Conservation (phyloP, 2,329 filamentous ascomycete genomes). For the Fonsecaea erecta region DNA sequence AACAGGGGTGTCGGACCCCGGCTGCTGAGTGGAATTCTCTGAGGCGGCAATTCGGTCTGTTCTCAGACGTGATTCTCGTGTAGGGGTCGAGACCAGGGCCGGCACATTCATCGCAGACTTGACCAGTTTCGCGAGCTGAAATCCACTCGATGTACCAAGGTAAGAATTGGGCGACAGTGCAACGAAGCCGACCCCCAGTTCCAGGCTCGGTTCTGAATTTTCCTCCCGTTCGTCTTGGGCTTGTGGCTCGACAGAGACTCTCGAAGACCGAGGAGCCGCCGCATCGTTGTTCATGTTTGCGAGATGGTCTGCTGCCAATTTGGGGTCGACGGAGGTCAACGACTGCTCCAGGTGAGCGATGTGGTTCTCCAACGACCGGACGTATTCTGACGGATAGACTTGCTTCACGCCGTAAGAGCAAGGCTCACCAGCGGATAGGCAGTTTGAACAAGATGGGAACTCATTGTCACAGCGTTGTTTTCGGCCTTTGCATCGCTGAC, state of each 20-base stretch:
- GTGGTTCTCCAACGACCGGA: background rate
- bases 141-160: background rate
- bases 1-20: background rate
- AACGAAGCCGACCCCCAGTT: background rate
- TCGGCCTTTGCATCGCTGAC: background rate
- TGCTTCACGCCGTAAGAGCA: constrained; percentile 2
- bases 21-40: background rate
- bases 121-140: background rate
- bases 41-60: background rate
- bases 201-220: background rate
- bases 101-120: background rate
- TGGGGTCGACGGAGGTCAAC: background rate
- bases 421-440: background rate
- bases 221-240: background rate
- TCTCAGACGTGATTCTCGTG: background rate
- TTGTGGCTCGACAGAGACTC: background rate
- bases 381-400: constrained; percentile 1
- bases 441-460: background rate
- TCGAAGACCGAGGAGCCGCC: background rate
- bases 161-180: background rate
- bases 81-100: background rate
- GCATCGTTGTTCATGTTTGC: background rate
- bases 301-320: constrained; percentile 1
- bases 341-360: background rate
- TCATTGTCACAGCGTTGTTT: constrained; percentile 3